phyloP scores from a whole-genome alignment of 2,329 filamentous ascomycete species.

The Verticillium nonalfalfae region DNA sequence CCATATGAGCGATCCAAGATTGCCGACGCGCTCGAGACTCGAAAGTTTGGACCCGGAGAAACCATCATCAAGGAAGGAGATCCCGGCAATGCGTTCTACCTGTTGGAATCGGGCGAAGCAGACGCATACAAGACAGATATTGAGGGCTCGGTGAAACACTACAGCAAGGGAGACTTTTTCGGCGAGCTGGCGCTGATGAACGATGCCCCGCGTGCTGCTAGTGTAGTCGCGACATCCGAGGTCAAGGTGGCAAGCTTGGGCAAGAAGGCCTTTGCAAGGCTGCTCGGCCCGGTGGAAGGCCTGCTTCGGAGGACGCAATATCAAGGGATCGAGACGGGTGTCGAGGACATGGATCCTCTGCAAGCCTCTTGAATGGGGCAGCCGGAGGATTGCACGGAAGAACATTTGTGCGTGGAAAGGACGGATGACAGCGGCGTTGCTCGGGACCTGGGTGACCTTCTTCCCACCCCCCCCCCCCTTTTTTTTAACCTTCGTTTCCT shows the following conservation, averaged over 20 bases:
- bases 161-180: constrained; percentile 93
- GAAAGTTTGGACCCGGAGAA: constrained; percentile 74
- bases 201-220: constrained; percentile 87
- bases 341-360: constrained; percentile 63
- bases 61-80: constrained; percentile 89
- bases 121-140: constrained; percentile 77
- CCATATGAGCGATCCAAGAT: constrained; percentile 96
- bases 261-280: constrained; percentile 89
- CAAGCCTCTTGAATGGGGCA: constrained; percentile 21
- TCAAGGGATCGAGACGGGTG: constrained; percentile 51
- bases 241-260: constrained; percentile 90
- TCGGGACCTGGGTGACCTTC: constrained; percentile 12
- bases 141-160: constrained; percentile 67
- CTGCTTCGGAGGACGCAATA: constrained; percentile 82
- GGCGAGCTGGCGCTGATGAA: constrained; percentile 91
- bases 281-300: constrained; percentile 87
- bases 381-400: constrained; percentile 1
- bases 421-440: constrained; percentile 10
- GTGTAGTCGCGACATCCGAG: constrained; percentile 74
- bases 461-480: constrained; percentile 1
- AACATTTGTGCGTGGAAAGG: constrained; percentile 4
- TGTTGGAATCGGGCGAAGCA: constrained; percentile 81
- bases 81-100: constrained; percentile 84
- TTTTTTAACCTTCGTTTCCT: constrained; percentile 22
- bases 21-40: constrained; percentile 88